phyloP scores from a whole-genome alignment of 768 basidiomycete genomes.

The Leccinum variicolor region DNA sequence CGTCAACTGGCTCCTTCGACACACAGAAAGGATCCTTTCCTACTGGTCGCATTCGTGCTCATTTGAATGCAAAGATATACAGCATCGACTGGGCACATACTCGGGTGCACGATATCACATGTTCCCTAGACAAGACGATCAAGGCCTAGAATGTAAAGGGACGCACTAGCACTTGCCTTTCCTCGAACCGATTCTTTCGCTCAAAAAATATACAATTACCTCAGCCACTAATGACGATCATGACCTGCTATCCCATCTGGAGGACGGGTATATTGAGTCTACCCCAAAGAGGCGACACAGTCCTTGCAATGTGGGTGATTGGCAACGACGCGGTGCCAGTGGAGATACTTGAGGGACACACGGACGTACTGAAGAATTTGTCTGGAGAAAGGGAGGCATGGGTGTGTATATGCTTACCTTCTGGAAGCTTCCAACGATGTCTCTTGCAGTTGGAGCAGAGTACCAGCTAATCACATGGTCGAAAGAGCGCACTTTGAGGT shows the following conservation, averaged over 20 bases:
- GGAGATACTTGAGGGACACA: conserved; percentile 81
- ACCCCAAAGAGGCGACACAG: conserved; percentile 83
- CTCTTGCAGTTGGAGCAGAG: conserved; percentile 42
- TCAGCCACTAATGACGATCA: conserved; percentile 51
- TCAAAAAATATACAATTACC: conserved; percentile 10
- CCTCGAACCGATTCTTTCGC: conserved; percentile 2
- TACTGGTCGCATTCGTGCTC: conserved; percentile 69
- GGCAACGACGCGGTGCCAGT: conserved; percentile 41
- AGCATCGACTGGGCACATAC: conserved; percentile 95
- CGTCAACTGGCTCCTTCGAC: conserved; percentile 20
- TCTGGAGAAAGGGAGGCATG: conserved; percentile 69
- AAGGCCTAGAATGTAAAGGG: conserved; percentile 65
- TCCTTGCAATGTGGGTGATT: conserved; percentile 76
- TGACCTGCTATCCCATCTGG: conserved; percentile 90
- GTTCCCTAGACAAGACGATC: conserved; percentile 91
- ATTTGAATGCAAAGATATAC: conserved; percentile 83
- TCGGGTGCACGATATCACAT: conserved; percentile 80
- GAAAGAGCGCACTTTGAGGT: conserved; percentile 85
- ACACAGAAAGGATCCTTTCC: conserved; percentile 85
- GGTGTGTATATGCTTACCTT: conserved; percentile 34
- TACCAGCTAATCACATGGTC: conserved; percentile 76
- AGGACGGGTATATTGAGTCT: conserved; percentile 80
- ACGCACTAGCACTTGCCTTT: conserved; percentile 17
- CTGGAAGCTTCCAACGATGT: not conserved
- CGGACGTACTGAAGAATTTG: too few relatives aligned